Percentiles rank a stretch among this genome's conserved stretches.
Evolutionary conservation across 257 asterid genomes (phyloP).

Genomic region (Solanum okadae): DNA sequence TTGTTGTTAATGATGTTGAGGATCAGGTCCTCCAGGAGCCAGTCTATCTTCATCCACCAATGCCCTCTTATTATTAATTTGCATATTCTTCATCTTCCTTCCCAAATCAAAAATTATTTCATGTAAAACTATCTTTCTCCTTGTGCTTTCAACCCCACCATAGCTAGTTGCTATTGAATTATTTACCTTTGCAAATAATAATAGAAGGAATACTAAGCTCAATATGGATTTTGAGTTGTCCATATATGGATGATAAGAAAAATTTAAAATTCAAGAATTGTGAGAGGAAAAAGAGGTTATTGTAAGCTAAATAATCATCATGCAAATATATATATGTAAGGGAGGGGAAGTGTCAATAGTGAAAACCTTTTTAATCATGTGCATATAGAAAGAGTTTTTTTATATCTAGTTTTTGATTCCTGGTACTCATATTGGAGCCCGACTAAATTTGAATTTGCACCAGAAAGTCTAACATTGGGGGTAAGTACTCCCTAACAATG

Average conservation of each 20-base stretch:
- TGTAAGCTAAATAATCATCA: background rate
- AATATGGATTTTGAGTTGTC: constrained; percentile 9
- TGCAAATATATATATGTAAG: background rate
- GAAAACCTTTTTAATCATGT: too few species aligned
- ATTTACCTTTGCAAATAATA: background rate
- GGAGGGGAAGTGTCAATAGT: background rate
- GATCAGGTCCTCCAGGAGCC: constrained; percentile 24
- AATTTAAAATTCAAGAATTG: background rate
- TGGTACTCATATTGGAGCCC: too few species aligned
- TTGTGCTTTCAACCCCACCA: background rate
- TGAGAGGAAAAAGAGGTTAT: background rate
- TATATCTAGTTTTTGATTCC: too few species aligned
- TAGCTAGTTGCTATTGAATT: background rate
- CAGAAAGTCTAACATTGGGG: too few species aligned
- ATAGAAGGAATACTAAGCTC: background rate
- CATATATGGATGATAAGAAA: constrained; percentile 6
- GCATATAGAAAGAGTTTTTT: too few species aligned
- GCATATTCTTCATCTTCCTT: background rate
- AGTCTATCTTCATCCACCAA: background rate
- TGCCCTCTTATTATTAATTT: background rate
- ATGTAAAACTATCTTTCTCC: background rate
- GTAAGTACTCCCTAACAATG: too few species aligned
- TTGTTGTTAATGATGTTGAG: constrained; percentile 6
- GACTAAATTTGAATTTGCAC: too few species aligned
- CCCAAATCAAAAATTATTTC: background rate